Evolutionary conservation across 257 asterid species (phyloP), one percentile per base, ranked within the genome.

Genomic region (Salvia miltiorrhiza): DNA sequence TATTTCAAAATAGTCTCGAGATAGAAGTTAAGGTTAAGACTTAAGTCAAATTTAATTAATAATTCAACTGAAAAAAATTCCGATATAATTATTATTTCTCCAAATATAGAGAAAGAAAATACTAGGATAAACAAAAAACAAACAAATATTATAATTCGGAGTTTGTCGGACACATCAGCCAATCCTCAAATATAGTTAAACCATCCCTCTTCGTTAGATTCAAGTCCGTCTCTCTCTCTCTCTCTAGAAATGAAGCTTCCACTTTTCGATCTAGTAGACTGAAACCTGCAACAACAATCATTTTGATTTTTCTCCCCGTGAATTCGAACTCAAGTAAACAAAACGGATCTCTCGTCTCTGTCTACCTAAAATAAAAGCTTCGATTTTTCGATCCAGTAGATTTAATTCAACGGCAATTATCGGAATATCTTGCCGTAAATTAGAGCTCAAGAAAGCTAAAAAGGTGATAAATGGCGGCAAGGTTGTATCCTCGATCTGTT

Each of bases 401-500:
- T 68, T 20, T 60, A 50, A 70, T 70, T 52, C 79, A 43, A 32
- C 69, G 19, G 41, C 39, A 37, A 9, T 67, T 32, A 3, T 47
- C n/a, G 9, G 28, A 14, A n/a, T 9, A 4, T 7, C 12, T 21
- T 5, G 32, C 64, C n/a, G 39, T 17, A 5, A 28, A 54, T 19
- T 33, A 48, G 71, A 65, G 54, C 64, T 72, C 28, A 49, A 53
- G 58, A 48, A 7, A 33, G 30, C 65, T 30, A 5, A 17, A 11
- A 40, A 44, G 45, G 19, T 13, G 2, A 50, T 19, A 19, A 71
- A 86, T 76, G 89, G 86, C 66, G 74, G 84, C 80, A 63, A 80
- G 78, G 16, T 66, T 71, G 70, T 80, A 83, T 72, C 83, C 86
- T 52, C 81, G 86, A 8, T 78, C 90, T 21, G 90, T 86, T 21